These are phyloP conservation scores for Tetrahymena thermophila DNA, from an alignment of 73 alveolate genomes.

Conservation along the genomic window DNA sequence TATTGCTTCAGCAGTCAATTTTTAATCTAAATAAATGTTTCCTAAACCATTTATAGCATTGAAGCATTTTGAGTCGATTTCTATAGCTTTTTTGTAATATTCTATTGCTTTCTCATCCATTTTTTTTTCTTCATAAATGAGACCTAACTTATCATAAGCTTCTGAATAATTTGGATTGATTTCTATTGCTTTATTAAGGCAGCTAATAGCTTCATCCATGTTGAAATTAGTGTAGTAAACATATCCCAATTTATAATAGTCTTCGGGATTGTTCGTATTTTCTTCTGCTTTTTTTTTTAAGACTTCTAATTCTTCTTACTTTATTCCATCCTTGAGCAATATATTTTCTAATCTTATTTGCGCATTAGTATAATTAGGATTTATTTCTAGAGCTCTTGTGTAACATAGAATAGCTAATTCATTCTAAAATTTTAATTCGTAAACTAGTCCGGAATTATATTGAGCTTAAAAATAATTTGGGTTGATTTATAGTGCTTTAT, in stretches of 20 bases:
- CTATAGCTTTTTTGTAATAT: not conserved
- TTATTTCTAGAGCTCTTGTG: not conserved
- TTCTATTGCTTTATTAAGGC: not conserved
- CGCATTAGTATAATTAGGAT: not conserved
- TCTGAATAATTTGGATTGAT: not conserved
- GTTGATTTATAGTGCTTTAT: not conserved
- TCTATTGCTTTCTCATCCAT: not conserved
- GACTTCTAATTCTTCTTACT: not conserved
- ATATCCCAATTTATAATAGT: not conserved
- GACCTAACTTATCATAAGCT: not conserved
- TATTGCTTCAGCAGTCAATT: not conserved
- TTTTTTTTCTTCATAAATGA: not conserved
- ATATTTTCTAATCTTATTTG: not conserved
- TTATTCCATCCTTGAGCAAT: not conserved
- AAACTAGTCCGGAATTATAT: not conserved
- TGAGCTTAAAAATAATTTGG: not conserved
- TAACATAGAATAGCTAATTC: not conserved
- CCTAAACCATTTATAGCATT: not conserved
- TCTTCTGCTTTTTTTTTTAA: not conserved
- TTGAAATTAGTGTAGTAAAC: not conserved
- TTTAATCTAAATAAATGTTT: not conserved
- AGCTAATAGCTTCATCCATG: not conserved
- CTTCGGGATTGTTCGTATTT: not conserved
- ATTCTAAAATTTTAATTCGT: not conserved
- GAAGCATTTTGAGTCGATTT: not conserved